Conservation (phyloP, 2,329 filamentous ascomycete genomes). For the Sporothrix mexicana region DNA sequence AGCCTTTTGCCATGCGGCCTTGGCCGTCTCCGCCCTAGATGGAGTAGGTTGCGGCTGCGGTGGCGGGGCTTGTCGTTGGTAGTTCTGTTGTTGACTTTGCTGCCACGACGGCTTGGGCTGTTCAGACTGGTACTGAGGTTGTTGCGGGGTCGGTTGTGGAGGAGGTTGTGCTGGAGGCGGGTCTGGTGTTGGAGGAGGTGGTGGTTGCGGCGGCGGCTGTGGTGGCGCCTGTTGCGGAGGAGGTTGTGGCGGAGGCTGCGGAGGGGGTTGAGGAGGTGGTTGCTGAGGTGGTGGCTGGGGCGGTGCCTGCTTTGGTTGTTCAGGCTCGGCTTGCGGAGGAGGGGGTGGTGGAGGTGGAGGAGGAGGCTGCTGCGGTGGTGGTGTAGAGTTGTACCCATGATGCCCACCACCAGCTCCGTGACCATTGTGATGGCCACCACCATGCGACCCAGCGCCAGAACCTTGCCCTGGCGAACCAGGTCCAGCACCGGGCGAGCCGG, state of each 20-base stretch:
- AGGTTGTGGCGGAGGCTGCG: not conserved
- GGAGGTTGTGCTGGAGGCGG: slow-evolving; percentile 33
- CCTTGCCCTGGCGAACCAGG: slow-evolving; percentile 35
- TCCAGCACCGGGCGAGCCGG: slow-evolving; percentile 37
- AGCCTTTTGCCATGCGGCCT: slow-evolving; percentile 70
- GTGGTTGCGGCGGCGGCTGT: slow-evolving; percentile 15
- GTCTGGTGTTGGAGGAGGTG: slow-evolving; percentile 19
- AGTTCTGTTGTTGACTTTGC: slow-evolving; percentile 34
- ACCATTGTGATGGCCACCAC: slow-evolving; percentile 19
- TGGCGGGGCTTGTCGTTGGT: slow-evolving; percentile 37
- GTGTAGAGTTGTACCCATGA: slow-evolving; percentile 42
- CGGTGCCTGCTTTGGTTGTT: slow-evolving; percentile 17
- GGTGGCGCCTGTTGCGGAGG: slow-evolving; percentile 26
- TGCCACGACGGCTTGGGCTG: slow-evolving; percentile 40
- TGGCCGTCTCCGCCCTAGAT: slow-evolving; percentile 47
- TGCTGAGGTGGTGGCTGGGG: slow-evolving; percentile 13
- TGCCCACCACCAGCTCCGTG: slow-evolving; percentile 31
- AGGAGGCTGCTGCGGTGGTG: slow-evolving; percentile 32
- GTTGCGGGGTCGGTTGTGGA: slow-evolving; percentile 10
- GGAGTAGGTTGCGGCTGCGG: slow-evolving; percentile 35
- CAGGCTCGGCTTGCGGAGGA: slow-evolving; percentile 7
- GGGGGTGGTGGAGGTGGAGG: slow-evolving; percentile 26
- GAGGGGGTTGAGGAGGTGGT: not conserved
- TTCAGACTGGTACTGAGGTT: slow-evolving; percentile 36
- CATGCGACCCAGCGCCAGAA: slow-evolving; percentile 40